Conservation (phyloP, 1,284 basidiomycete species). For the Anthracocystis walkeri region DNA sequence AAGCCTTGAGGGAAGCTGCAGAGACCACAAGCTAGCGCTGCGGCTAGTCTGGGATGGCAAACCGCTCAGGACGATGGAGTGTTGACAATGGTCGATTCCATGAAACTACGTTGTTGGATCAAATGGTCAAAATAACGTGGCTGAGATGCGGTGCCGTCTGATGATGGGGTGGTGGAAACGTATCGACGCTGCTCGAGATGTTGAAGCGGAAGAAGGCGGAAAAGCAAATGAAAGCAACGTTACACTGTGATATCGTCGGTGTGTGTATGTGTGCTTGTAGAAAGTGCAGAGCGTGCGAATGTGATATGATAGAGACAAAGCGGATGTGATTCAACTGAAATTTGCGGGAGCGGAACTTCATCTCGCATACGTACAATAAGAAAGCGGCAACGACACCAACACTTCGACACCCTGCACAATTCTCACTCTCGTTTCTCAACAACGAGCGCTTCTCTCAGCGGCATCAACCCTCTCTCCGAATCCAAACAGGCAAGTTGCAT, state of each 20-base stretch:
- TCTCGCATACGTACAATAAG: constrained; percentile 5
- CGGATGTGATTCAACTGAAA: constrained; percentile 9
- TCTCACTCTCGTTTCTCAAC: background rate
- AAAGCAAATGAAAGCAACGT: background rate
- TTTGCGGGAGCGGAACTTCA: constrained; percentile 13
- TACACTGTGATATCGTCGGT: background rate
- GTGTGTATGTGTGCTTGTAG: background rate
- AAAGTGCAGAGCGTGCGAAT: background rate
- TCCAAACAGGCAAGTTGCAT: constrained; percentile 1
- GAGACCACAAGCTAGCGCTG: background rate
- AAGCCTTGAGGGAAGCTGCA: background rate
- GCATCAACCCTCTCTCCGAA: too few species aligned
- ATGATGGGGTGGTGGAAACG: background rate
- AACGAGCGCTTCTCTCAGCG: background rate
- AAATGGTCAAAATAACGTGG: background rate
- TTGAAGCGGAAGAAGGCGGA: too few species aligned
- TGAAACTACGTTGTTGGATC: constrained; percentile 1
- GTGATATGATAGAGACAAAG: background rate
- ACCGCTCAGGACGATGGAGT: constrained; percentile 1
- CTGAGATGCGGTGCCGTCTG: too few species aligned
- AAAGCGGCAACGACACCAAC: constrained; percentile 1
- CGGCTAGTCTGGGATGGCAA: background rate
- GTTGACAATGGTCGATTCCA: background rate
- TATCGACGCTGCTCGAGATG: background rate
- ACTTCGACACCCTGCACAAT: background rate